Evolutionary conservation across 2,329 filamentous ascomycete genomes (phyloP).

Genomic region (Blastomyces gilchristii): DNA sequence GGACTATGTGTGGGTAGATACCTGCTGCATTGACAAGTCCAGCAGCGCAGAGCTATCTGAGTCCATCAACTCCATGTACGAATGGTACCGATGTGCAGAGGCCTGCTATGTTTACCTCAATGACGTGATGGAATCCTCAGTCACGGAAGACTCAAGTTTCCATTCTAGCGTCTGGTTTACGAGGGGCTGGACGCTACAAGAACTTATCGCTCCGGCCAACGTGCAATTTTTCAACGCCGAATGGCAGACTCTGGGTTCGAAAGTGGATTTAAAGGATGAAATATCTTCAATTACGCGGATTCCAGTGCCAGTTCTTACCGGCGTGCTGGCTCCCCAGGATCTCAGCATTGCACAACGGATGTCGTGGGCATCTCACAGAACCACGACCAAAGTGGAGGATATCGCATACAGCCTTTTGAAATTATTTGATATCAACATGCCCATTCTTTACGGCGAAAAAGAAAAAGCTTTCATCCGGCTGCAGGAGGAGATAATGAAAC

Average conservation of each 20-base stretch:
- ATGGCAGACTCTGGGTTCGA: slow-evolving; percentile 8
- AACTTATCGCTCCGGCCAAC: slow-evolving; percentile 7
- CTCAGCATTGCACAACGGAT: slow-evolving; percentile 16
- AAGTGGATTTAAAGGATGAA: slow-evolving; percentile 3
- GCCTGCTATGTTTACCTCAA: slow-evolving; percentile 29
- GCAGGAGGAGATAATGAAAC: slow-evolving; percentile 24
- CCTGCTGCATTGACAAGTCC: slow-evolving; percentile 32
- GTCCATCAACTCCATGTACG: slow-evolving; percentile 23
- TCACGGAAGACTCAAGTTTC: neutral
- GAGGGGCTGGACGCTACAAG: slow-evolving; percentile 11
- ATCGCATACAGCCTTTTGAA: slow-evolving; percentile 24
- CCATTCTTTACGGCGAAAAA: slow-evolving; percentile 24
- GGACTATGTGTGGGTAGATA: slow-evolving; percentile 31
- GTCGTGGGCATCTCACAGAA: slow-evolving; percentile 21
- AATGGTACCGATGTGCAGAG: slow-evolving; percentile 28
- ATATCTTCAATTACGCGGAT: slow-evolving; percentile 9
- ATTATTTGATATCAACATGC: slow-evolving; percentile 22
- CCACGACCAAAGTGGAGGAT: slow-evolving; percentile 20
- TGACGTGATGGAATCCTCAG: slow-evolving; percentile 16
- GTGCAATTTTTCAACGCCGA: slow-evolving; percentile 9
- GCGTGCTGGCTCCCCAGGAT: neutral
- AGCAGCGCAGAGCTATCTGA: slow-evolving; percentile 29
- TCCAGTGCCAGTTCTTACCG: slow-evolving; percentile 1
- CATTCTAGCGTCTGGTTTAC: slow-evolving; percentile 9
- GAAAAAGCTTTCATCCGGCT: slow-evolving; percentile 20